Evolutionary conservation across 164 flowering plant species (phyloP), one percentile per base, ranked within the genome.

Genomic region (Annona squamosa): DNA sequence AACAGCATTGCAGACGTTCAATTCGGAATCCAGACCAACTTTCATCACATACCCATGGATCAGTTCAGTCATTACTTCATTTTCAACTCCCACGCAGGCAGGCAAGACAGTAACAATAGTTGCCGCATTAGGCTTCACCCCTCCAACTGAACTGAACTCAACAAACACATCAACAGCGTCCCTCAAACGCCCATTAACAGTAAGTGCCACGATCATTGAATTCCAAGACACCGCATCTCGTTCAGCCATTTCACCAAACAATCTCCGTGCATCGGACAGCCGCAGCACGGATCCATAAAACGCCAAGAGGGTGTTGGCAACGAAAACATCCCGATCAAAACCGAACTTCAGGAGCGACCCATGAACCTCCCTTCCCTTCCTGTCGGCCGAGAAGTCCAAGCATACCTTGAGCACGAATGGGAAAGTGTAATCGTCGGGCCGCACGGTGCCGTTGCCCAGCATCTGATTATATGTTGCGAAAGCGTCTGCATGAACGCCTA

Each of bases 31-130:
- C 77, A 87, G 77, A 4, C 92, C 92, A 72, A 79, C 80, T 79
- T 87, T 87, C 71, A 85, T 42, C 42, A 74, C 81, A 77, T 80
- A 80, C 65, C 85, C 82, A 79, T 90, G 94, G 77, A 87, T 75
- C 79, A 6, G n/a, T 70, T 59, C 13, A 1, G 47, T 71, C 13
- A 59, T 56, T 46, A 13, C 48, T 61, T 69, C 63, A 71, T 71
- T 71, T 66, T 57, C 70, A 4, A 71, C 45, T 17, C 46, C 65
- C 13, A 74, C 78, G 59, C 78, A 76, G 46, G 76, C 88, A 1
- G 95, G 91, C 80, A 90, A 77, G 43, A 87, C 78, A 78, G 85
- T 86, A 16, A 88, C 85, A 63, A 86, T 47, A 72, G 79, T 90
- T 47, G 83, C 85, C 70, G 48, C 65, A 81, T 87, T 87, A 3